phyloP scores from a whole-genome alignment of 2,329 filamentous ascomycete species.

The Pseudocercospora macadamiae region DNA sequence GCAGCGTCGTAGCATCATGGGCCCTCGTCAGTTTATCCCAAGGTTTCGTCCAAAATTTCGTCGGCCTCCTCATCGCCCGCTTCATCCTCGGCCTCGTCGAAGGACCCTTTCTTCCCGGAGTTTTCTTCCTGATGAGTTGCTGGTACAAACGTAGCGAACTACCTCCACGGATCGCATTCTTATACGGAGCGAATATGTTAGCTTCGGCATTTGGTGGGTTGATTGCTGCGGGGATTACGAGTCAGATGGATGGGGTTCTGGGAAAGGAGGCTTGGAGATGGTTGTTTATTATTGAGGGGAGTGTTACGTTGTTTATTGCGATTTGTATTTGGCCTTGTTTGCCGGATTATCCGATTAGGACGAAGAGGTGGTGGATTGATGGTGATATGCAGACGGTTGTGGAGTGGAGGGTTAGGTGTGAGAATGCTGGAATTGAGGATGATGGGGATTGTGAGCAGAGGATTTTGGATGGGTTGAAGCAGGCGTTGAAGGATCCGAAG shows the following conservation, averaged over 20 bases:
- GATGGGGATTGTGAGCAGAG: conserved; percentile 1
- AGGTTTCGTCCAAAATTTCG: conserved; percentile 40
- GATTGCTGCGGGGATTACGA: conserved; percentile 22
- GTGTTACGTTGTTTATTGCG: conserved; percentile 11
- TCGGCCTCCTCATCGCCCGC: conserved; percentile 40
- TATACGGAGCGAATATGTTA: conserved; percentile 38
- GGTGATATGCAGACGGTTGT: conserved; percentile 4
- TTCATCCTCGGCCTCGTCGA: conserved; percentile 41
- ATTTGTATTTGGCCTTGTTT: conserved; percentile 7
- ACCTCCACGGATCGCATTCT: conserved; percentile 40
- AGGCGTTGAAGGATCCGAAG: conserved; percentile 24
- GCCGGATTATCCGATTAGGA: conserved; percentile 19
- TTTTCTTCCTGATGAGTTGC: conserved; percentile 45
- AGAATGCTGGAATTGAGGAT: conserved; percentile 9
- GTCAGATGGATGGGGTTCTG: conserved; percentile 32
- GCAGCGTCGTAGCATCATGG: conserved; percentile 37
- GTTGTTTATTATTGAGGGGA: conserved; percentile 34
- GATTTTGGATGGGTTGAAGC: conserved; percentile 11
- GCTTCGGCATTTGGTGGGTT: conserved; percentile 30
- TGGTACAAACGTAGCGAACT: conserved; percentile 48
- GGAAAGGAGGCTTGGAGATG: conserved; percentile 38
- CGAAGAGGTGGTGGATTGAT: conserved; percentile 3
- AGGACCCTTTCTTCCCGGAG: conserved; percentile 41
- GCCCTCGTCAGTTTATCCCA: conserved; percentile 36
- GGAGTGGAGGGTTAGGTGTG: conserved; percentile 2